Base-by-base conservation (phyloP, 352 stramenopile genomes). In the Achlya hypogyna region DNA sequence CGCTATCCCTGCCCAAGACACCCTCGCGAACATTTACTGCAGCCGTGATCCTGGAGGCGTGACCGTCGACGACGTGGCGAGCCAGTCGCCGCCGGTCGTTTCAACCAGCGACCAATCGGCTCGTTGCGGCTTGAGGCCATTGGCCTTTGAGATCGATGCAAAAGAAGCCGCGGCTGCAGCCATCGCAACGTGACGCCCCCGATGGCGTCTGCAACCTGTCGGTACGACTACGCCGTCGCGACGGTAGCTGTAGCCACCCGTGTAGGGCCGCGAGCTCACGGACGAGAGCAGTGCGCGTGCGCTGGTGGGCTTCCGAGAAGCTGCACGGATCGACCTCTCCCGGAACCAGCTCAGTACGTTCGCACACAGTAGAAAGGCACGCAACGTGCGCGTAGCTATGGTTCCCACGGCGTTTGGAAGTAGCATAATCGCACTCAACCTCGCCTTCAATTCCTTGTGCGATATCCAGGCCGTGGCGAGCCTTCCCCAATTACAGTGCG, bases 181-280 rank as follows among this genome's bases (percentile, higher is more conserved):
- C 38, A 18, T 45, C 38, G n/a, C n/a, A n/a, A n/a, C n/a, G n/a
- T n/a, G n/a, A n/a, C 38, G 4, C 12, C 38, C 12, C 14, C 38
- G 38, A 45, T 18, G 38, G 12, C n/a, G 38, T 45, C 12, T 45
- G 38, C 38, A 45, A 45, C 38, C 38, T 45, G 12, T 45, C 38
- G 6, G 38, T 45, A 45, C 38, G 38, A n/a, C 6, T 18, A 10
- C n/a, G 38, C 2, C 6, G 38, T 9, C 1, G n/a, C 6, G n/a
- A 18, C 6, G 38, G 2, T 10, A 10, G 38, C 38, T 45, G 6
- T n/a, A 45, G 38, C 2, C 14, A n/a, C 38, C 1, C n/a, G 2
- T 9, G 38, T 35, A 64, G 54, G 32, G 52, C 8, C 54, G 54
- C n/a, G 31, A 22, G 20, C 54, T 64, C 6, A 64, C 54, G 25